A percentile compares a stretch with the other conserved stretches of the same genome.
phyloP scores from a whole-genome alignment of 2,329 filamentous ascomycete species.

The Colletotrichum karsti region DNA sequence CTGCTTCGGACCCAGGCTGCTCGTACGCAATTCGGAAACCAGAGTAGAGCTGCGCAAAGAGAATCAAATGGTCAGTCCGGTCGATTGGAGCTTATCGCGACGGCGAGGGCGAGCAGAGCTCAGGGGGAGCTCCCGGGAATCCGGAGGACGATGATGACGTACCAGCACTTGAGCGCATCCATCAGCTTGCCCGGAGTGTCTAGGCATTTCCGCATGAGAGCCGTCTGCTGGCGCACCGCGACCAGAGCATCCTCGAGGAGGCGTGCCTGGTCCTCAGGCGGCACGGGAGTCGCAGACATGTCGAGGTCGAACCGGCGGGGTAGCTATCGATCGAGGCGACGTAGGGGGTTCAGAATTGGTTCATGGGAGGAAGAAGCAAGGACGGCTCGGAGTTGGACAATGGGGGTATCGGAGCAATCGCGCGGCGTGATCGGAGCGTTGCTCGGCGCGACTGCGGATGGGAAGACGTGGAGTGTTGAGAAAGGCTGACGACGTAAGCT shows the following conservation, averaged over 20 bases:
- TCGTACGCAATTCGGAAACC: constrained; percentile 97
- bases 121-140: constrained; percentile 28
- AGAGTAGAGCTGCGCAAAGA: constrained; percentile 80
- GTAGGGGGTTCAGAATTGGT: constrained; percentile 14
- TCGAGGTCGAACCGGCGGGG: constrained; percentile 29
- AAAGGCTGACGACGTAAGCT: constrained; percentile 14
- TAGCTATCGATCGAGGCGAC: constrained; percentile 29
- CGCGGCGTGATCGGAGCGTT: background rate
- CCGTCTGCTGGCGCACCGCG: constrained; percentile 96
- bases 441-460: background rate
- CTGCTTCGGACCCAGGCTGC: constrained; percentile 97
- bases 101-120: background rate
- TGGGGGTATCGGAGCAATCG: background rate
- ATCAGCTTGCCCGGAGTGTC: constrained; percentile 98
- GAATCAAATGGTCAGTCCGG: background rate
- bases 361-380: constrained; percentile 17
- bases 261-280: constrained; percentile 84
- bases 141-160: constrained; percentile 47
- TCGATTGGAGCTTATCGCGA: constrained; percentile 29
- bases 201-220: constrained; percentile 96
- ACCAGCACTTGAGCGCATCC: constrained; percentile 99
- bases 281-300: constrained; percentile 63
- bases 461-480: background rate
- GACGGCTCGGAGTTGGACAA: background rate
- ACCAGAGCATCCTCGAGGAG: constrained; percentile 96